Percentiles rank a stretch among this genome's conserved stretches.
phyloP scores from a whole-genome alignment of 2,329 filamentous ascomycete species.

The Orbilia brochopaga region DNA sequence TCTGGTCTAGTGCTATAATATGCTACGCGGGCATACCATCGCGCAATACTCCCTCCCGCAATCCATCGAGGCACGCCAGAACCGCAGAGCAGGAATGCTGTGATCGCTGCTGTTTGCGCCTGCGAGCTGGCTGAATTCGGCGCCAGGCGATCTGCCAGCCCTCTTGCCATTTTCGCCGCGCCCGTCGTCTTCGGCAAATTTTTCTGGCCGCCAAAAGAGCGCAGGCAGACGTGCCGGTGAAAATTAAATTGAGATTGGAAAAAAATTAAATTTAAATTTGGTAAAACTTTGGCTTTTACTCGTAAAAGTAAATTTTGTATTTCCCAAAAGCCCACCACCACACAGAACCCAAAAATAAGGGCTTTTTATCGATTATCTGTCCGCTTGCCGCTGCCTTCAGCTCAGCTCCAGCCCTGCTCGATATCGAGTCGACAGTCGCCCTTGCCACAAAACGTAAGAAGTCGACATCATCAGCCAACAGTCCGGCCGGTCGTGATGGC shows the following conservation, averaged over 20 bases:
- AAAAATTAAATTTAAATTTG: background rate
- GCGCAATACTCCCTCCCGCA: no score
- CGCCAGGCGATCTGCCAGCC: constrained; percentile 1
- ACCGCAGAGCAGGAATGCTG: background rate
- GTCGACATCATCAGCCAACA: background rate
- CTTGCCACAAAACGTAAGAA: no score
- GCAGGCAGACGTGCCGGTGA: background rate
- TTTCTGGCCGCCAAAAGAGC: background rate
- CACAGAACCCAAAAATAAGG: background rate
- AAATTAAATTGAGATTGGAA: background rate
- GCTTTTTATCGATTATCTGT: background rate
- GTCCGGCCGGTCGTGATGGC: constrained; percentile 49
- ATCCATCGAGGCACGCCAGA: no score
- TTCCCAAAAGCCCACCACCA: background rate
- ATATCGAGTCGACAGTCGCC: no score
- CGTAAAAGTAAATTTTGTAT: background rate
- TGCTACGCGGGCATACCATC: no score
- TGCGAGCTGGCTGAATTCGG: constrained; percentile 11
- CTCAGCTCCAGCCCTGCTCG: no score
- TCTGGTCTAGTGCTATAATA: no score
- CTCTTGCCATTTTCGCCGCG: constrained; percentile 3
- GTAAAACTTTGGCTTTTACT: constrained; percentile 17
- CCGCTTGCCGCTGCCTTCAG: no score
- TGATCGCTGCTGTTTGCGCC: constrained; percentile 4
- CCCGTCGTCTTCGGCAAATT: constrained; percentile 23